Conservation (phyloP, 176 grass and related monocot genomes). For the Miscanthus lutarioriparius region DNA sequence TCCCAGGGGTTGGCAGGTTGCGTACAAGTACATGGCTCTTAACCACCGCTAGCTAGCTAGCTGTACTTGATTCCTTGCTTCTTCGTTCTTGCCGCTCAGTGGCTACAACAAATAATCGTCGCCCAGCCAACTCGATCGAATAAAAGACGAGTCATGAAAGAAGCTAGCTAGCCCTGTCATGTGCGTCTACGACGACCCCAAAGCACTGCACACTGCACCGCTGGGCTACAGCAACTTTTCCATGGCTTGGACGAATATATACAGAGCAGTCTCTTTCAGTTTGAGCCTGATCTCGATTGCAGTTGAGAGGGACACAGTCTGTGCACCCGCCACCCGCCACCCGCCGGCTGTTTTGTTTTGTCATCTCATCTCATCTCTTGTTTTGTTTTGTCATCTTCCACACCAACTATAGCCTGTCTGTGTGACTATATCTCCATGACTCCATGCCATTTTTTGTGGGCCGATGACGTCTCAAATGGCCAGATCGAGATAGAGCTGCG, state of each 20-base stretch:
- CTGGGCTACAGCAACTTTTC: too few relatives aligned
- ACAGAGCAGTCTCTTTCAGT: not conserved
- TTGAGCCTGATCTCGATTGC: not conserved
- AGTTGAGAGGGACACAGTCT: not conserved
- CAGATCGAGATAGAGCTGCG: too few relatives aligned
- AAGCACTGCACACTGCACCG: not conserved
- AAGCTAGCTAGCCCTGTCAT: not conserved
- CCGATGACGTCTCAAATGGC: too few relatives aligned
- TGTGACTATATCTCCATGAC: too few relatives aligned
- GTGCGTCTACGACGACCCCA: not conserved
- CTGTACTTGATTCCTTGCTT: not conserved
- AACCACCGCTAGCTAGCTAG: not conserved
- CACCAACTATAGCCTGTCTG: too few relatives aligned
- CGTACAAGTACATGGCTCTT: not conserved
- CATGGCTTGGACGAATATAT: too few relatives aligned
- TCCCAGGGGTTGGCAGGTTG: not conserved
- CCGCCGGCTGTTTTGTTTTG: too few relatives aligned
- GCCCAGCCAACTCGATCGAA: not conserved
- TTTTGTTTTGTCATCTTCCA: too few relatives aligned
- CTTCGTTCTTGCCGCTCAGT: not conserved
- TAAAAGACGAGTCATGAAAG: not conserved
- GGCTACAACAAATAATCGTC: too few relatives aligned
- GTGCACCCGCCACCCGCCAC: not conserved
- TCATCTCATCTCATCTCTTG: not conserved
- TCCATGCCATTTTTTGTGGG: too few relatives aligned